Evolutionary conservation across 768 basidiomycete species (phyloP).

Genomic region (Serendipita sp.): DNA sequence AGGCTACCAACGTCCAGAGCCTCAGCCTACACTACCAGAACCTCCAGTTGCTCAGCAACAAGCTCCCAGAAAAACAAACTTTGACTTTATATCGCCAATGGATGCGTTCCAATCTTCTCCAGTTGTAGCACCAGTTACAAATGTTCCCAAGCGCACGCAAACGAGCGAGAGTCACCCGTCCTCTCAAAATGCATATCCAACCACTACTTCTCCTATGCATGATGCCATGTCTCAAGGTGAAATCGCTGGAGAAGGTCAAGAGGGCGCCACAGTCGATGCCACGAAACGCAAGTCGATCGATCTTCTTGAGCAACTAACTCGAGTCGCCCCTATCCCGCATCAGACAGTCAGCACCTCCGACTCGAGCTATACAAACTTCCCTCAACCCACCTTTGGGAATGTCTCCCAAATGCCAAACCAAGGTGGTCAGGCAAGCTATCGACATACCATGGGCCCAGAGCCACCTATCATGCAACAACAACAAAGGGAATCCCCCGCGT

Average conservation of each 20-base stretch:
- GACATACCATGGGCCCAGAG: background rate
- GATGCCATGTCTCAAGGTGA: slow-evolving; percentile 13
- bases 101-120: slow-evolving; percentile 53
- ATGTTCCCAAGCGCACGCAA: slow-evolving; percentile 18
- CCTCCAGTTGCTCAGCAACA: slow-evolving; percentile 18
- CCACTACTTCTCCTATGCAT: slow-evolving; percentile 44
- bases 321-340: slow-evolving; percentile 19
- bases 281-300: slow-evolving; percentile 75
- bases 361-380: background rate
- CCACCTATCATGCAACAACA: background rate
- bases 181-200: slow-evolving; percentile 27
- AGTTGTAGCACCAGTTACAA: background rate
- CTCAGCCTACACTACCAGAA: background rate
- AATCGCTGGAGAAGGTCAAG: slow-evolving; percentile 12
- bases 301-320: slow-evolving; percentile 52
- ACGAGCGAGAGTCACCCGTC: slow-evolving; percentile 39
- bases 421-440: background rate
- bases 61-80: slow-evolving; percentile 56
- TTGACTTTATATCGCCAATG: slow-evolving; percentile 73
- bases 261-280: slow-evolving; percentile 20
- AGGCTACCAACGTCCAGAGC: background rate
- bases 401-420: background rate
- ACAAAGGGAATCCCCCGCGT: background rate
- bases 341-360: background rate
- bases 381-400: background rate